Percentiles rank a stretch among this genome's conserved stretches.
Conservation (phyloP, 345 rosid species). For the Abelmoschus esculentus region DNA sequence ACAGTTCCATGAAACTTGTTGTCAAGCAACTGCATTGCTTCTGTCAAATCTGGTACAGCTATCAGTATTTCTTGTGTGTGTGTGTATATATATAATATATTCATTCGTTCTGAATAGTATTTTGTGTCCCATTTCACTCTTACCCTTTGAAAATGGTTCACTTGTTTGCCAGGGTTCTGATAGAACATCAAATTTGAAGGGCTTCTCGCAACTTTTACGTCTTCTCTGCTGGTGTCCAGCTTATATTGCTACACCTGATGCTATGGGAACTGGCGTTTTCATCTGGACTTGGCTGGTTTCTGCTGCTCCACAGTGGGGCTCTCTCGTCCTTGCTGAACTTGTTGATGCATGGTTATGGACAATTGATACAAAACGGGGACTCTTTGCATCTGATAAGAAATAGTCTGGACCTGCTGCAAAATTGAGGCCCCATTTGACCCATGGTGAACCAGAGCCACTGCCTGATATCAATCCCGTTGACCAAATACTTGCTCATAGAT, state of each 20-base stretch:
- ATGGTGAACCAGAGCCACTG: slow-evolving; percentile 77
- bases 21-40: slow-evolving; percentile 92
- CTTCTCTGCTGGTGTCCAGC: slow-evolving; percentile 99
- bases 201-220: slow-evolving; percentile 87
- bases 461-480: slow-evolving; percentile 80
- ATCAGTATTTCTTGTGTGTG: slow-evolving; percentile 3
- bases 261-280: slow-evolving; percentile 96
- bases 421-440: slow-evolving; percentile 88
- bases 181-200: slow-evolving; percentile 74
- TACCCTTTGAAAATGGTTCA: slow-evolving; percentile 14
- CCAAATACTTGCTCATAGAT: slow-evolving; percentile 89
- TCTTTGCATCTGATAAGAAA: slow-evolving; percentile 82
- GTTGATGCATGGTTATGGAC: slow-evolving; percentile 99
- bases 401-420: slow-evolving; percentile 89
- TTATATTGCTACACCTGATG: slow-evolving; percentile 83
- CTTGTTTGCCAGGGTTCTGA: slow-evolving; percentile 47
- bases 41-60: slow-evolving; percentile 79
- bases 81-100: not conserved
- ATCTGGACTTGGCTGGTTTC: slow-evolving; percentile 99
- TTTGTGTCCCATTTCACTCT: slow-evolving; percentile 6
- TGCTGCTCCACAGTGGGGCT: slow-evolving; percentile 89
- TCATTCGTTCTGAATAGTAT: not conserved
- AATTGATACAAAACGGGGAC: slow-evolving; percentile 91
- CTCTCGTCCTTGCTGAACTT: slow-evolving; percentile 93
- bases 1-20: slow-evolving; percentile 81